Conservation (phyloP, 2,329 filamentous ascomycete genomes). For the Trichoderma sp. region DNA sequence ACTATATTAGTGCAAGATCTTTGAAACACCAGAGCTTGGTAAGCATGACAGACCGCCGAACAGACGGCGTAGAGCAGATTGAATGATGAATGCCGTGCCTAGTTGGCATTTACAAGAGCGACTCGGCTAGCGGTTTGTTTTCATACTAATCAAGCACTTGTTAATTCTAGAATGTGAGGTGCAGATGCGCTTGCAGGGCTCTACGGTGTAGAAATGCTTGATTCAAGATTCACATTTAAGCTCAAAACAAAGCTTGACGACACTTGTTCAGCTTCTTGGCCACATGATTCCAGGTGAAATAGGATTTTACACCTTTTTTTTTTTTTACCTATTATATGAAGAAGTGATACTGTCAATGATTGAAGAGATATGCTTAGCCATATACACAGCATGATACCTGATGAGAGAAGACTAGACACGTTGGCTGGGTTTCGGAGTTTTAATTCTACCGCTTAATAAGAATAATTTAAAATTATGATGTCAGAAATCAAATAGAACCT, state of each 20-base stretch:
- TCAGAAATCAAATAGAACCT: rapidly evolving
- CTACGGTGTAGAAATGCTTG: neutral
- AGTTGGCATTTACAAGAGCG: neutral
- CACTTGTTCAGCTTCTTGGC: neutral
- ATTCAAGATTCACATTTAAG: neutral
- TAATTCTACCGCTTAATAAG: neutral
- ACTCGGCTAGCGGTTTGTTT: neutral
- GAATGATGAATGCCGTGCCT: neutral
- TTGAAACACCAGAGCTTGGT: neutral
- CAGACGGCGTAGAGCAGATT: neutral
- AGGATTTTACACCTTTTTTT: neutral
- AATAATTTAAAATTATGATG: neutral
- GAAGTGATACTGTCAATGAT: neutral
- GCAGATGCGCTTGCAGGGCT: neutral
- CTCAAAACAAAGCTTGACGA: neutral
- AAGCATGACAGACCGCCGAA: neutral
- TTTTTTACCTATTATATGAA: neutral
- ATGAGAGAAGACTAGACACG: neutral
- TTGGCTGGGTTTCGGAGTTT: neutral
- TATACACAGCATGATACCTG: neutral
- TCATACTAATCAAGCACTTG: neutral
- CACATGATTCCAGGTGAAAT: neutral
- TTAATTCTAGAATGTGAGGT: neutral
- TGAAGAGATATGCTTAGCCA: neutral
- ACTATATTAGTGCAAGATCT: neutral